phyloP scores from a whole-genome alignment of 371 early-diverging fungal species.

The Gilbertella persicaria region DNA sequence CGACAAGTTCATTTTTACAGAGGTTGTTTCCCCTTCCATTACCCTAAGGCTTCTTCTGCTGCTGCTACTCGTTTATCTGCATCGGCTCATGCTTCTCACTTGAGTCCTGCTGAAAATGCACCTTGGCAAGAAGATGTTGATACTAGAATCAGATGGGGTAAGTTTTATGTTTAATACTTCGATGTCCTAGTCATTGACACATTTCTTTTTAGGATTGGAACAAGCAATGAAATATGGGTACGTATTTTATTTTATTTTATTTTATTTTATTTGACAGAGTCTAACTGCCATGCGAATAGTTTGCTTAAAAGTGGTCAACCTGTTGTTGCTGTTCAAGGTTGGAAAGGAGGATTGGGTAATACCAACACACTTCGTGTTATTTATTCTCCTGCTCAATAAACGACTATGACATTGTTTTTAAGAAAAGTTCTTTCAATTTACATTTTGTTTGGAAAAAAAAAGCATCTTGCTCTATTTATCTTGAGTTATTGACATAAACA shows the following conservation, averaged over 20 bases:
- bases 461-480: too few species aligned
- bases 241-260: background rate
- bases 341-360: slow-evolving; percentile 81
- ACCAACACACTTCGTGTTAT: slow-evolving; percentile 86
- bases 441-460: too few species aligned
- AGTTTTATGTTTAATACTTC: background rate
- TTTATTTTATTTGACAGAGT: background rate
- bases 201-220: slow-evolving; percentile 58
- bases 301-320: slow-evolving; percentile 67
- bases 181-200: background rate
- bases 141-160: slow-evolving; percentile 69
- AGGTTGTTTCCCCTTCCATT: slow-evolving; percentile 91
- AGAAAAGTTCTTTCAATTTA: too few species aligned
- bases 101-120: slow-evolving; percentile 50
- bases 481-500: too few species aligned
- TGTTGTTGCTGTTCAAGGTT: slow-evolving; percentile 84
- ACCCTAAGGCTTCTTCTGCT: slow-evolving; percentile 58
- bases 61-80: slow-evolving; percentile 26
- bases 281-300: slow-evolving; percentile 18
- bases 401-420: too few species aligned
- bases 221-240: slow-evolving; percentile 64
- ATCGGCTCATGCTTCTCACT: slow-evolving; percentile 25
- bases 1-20: slow-evolving; percentile 87
- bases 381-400: slow-evolving; percentile 36
- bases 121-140: slow-evolving; percentile 91